Conservation (phyloP, 2,329 filamentous ascomycete species). For the Metarhizium robertsii region DNA sequence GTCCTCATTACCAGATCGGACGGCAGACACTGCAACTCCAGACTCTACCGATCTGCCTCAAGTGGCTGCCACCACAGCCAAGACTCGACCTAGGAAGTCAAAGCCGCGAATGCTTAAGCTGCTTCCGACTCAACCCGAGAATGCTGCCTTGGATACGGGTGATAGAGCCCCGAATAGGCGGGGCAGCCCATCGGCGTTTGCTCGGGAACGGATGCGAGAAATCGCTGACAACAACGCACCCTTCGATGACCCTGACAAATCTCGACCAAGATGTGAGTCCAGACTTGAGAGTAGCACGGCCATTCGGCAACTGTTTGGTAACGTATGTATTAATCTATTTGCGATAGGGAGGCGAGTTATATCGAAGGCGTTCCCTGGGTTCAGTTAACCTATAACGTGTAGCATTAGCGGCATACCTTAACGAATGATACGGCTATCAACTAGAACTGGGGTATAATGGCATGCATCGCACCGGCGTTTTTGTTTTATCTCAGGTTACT, state of each 20-base stretch:
- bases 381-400: not conserved
- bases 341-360: constrained; percentile 6
- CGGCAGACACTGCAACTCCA: constrained; percentile 7
- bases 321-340: not conserved
- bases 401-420: not conserved
- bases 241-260: constrained; percentile 32
- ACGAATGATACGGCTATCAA: constrained; percentile 2
- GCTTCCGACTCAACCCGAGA: constrained; percentile 29
- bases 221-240: constrained; percentile 33
- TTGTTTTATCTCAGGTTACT: not conserved
- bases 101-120: constrained; percentile 21
- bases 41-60: constrained; percentile 8
- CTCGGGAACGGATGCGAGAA: constrained; percentile 32
- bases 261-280: constrained; percentile 29
- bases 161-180: constrained; percentile 21
- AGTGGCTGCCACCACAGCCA: constrained; percentile 11
- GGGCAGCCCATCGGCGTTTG: constrained; percentile 33
- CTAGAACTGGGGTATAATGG: not conserved
- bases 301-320: not conserved
- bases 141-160: constrained; percentile 19
- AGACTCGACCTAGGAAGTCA: constrained; percentile 16
- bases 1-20: not conserved
- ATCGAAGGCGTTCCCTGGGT: constrained; percentile 8
- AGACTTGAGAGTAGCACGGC: not conserved
- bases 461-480: constrained; percentile 6